These are phyloP conservation scores for Brachypodium distachyon DNA, from an alignment of 202 grass and related monocot genomes.

Conservation along the genomic window DNA sequence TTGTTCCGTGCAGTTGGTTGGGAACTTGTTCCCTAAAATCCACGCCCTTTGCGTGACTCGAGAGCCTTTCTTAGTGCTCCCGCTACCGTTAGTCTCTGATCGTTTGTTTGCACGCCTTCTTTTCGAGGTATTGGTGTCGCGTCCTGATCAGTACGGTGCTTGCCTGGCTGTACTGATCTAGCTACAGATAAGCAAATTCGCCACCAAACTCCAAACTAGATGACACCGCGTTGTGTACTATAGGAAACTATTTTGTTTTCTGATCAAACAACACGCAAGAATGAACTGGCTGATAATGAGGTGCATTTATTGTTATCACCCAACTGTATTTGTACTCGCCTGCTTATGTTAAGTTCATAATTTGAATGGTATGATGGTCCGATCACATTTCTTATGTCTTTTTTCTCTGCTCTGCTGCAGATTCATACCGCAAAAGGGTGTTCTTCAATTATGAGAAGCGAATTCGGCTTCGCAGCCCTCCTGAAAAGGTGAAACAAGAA, in stretches of 20 bases:
- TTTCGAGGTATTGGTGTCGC: neutral
- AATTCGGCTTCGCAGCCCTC: constrained; percentile 69
- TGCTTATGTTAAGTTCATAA: neutral
- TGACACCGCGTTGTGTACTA: neutral
- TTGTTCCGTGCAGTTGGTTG: neutral
- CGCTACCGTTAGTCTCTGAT: neutral
- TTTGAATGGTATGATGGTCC: neutral
- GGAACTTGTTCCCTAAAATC: neutral
- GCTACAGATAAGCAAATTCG: neutral
- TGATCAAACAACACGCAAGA: neutral
- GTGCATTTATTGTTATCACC: neutral
- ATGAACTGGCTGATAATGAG: neutral
- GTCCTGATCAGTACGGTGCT: constrained; percentile 15
- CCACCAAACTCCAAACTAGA: neutral
- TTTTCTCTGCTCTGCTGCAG: constrained; percentile 16
- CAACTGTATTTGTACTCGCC: neutral
- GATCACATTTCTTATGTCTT: neutral
- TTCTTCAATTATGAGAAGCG: constrained; percentile 98
- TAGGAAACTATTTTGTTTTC: neutral
- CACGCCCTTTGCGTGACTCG: neutral
- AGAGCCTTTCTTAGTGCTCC: neutral
- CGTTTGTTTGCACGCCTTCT: neutral
- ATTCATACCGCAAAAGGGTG: constrained; percentile 74
- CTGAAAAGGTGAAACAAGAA: constrained; percentile 66
- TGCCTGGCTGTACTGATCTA: constrained; percentile 2